Conservation (phyloP, 192 early-diverging fungal species). For the Coemansia sp. region DNA sequence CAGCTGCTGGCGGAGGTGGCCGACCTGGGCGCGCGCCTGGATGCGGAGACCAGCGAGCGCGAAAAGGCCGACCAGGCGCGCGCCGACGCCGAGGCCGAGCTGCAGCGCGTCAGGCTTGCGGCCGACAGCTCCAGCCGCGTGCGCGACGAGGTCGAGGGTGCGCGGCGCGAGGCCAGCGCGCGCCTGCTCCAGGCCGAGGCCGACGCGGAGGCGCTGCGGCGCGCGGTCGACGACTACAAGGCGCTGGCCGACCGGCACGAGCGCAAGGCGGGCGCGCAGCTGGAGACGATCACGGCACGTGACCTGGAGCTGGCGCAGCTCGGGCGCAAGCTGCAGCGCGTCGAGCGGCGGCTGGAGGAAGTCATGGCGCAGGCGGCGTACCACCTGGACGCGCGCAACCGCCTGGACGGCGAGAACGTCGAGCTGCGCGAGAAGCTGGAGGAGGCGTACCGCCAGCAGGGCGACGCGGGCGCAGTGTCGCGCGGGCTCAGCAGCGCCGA, state of each 20-base stretch:
- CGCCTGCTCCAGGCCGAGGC: conserved; percentile 62
- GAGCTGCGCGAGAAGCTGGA: conserved; percentile 67
- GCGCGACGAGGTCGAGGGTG: conserved; percentile 68
- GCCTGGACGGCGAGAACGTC: conserved; percentile 63
- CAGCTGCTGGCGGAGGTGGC: conserved; percentile 63
- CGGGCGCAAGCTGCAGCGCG: conserved; percentile 65
- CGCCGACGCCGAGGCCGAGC: conserved; percentile 64
- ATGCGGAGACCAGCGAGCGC: conserved; percentile 58
- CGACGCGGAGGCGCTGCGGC: conserved; percentile 61
- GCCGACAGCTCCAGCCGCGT: conserved; percentile 65
- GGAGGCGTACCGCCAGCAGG: conserved; percentile 57
- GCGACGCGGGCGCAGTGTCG: conserved; percentile 60
- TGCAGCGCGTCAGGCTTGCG: conserved; percentile 60
- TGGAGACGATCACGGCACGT: conserved; percentile 65
- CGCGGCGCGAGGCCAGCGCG: conserved; percentile 62
- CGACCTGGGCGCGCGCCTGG: conserved; percentile 61
- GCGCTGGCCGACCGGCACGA: conserved; percentile 73
- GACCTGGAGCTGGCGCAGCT: conserved; percentile 62
- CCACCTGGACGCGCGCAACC: conserved; percentile 67
- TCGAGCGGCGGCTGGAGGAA: conserved; percentile 71
- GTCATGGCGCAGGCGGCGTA: conserved; percentile 70
- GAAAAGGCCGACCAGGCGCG: conserved; percentile 65
- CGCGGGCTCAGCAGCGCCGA: conserved; percentile 57
- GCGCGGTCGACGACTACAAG: conserved; percentile 62
- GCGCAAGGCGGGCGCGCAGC: conserved; percentile 66